Conservation (phyloP, 1,284 basidiomycete species). For the Cryptococcus sp. region DNA sequence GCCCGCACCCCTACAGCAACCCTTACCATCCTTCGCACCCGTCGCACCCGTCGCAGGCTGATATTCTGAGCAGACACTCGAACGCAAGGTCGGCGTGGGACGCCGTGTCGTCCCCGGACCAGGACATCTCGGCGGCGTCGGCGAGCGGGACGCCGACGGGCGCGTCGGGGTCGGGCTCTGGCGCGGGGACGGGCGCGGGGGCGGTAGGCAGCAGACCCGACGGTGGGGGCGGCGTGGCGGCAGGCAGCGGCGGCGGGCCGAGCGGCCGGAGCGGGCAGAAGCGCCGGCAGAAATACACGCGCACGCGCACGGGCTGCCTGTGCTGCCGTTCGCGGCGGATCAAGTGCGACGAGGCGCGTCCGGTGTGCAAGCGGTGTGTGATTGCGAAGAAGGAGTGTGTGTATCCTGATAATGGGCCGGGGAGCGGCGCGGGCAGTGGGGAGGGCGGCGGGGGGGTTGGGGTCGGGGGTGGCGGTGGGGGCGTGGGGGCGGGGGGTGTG, state of each 20-base stretch:
- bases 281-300: constrained; percentile 43
- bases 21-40: constrained; percentile 3
- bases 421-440: neutral
- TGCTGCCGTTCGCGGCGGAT: constrained; percentile 43
- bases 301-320: constrained; percentile 45
- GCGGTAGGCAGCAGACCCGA: too few species aligned
- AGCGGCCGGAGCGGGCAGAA: constrained; percentile 22
- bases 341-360: constrained; percentile 47
- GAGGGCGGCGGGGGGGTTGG: neutral
- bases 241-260: neutral
- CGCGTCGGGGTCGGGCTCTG: too few species aligned
- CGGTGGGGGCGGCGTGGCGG: too few species aligned
- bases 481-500: neutral
- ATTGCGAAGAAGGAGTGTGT: constrained; percentile 44
- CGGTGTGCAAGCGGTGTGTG: constrained; percentile 40
- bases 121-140: neutral
- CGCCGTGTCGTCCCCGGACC: constrained; percentile 8
- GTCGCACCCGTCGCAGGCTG: constrained; percentile 11
- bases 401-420: constrained; percentile 29
- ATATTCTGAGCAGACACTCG: constrained; percentile 13
- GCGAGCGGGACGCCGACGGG: too few species aligned
- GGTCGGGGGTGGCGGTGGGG: neutral
- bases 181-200: too few species aligned
- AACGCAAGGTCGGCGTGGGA: constrained; percentile 15
- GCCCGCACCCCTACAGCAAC: neutral